Evolutionary conservation across 225 moss, liverwort and hornwort species (phyloP), one percentile per base, ranked within the genome.

Genomic region (Anthoceros angustus): DNA sequence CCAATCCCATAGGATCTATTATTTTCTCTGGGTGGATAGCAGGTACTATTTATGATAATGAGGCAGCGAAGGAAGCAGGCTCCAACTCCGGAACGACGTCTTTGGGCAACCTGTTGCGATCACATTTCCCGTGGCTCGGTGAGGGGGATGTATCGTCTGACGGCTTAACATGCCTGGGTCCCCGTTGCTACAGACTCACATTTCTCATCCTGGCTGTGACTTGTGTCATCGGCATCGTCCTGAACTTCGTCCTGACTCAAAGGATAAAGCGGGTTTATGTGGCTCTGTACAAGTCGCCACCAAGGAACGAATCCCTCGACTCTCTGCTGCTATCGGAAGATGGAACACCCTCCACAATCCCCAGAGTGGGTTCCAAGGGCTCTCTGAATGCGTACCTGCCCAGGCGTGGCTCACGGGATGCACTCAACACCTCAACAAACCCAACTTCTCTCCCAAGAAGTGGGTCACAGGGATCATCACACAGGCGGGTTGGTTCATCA

Each of bases 121-220:
- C 10, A 18, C 23, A 55, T 20, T 11, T 55, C 2, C 55, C 55
- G 5, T 55, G 55, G 64, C 16, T 38, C 23, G 64, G 39, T 12
- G 46, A 71, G 42, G 64, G 24, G 62, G 48, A 43, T 15, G 61
- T 70, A 5, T 10, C 67, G 42, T 71, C 49, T 42, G 66, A 63
- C 7, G 75, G 72, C 40, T 65, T 62, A 32, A 41, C 41, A n/a
- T 80, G 80, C 49, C 10, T 62, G 23, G 80, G 77, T 40, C 46
- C 74, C 40, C 74, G 72, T 61, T 80, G 80, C 63, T 80, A 49
- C 66, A 70, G 77, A 39, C 43, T 71, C 21, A 72, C 77, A 12
- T 80, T 80, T 66, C 70, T 74, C 48, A 70, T 77, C 50, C 74
- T 80, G 77, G 74, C 80, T 65, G 77, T 65, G 40, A 74, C 74